Conservation (phyloP, 805 yeast species). For the Starmerella etchellsii region DNA sequence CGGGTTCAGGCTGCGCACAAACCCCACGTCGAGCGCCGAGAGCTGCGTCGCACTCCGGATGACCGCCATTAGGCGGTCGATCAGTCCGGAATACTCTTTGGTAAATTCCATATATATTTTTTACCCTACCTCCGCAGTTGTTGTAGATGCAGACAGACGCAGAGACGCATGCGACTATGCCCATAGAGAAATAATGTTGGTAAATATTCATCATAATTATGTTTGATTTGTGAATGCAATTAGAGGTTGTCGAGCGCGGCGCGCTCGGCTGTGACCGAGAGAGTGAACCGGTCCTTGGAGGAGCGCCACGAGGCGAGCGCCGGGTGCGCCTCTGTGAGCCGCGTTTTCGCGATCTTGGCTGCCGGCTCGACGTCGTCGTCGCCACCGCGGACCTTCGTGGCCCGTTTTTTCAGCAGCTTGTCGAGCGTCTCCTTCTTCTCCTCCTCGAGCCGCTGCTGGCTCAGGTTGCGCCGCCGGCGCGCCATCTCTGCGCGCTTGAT, state of each 20-base stretch:
- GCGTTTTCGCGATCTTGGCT: constrained; percentile 10
- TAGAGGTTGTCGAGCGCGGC: too few relatives aligned
- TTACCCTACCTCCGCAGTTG: too few relatives aligned
- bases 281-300: constrained; percentile 10
- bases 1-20: constrained; percentile 50
- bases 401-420: constrained; percentile 71
- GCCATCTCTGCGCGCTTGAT: constrained; percentile 77
- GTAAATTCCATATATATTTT: constrained; percentile 15
- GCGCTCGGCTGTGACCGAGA: constrained; percentile 21
- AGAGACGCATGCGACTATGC: too few relatives aligned
- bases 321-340: constrained; percentile 24
- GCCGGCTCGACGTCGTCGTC: constrained; percentile 16
- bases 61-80: constrained; percentile 41
- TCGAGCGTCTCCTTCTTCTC: constrained; percentile 88
- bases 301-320: constrained; percentile 25
- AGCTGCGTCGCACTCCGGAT: constrained; percentile 57
- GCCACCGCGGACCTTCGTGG: constrained; percentile 28
- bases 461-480: constrained; percentile 72
- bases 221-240: too few relatives aligned
- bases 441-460: constrained; percentile 72
- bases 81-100: constrained; percentile 16
- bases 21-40: constrained; percentile 70
- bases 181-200: too few relatives aligned
- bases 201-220: too few relatives aligned
- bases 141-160: too few relatives aligned